A percentile compares a stretch with the other conserved stretches of the same genome.
phyloP scores from a whole-genome alignment of 129 eudicot genomes.

The Flaveria ramosissima region DNA sequence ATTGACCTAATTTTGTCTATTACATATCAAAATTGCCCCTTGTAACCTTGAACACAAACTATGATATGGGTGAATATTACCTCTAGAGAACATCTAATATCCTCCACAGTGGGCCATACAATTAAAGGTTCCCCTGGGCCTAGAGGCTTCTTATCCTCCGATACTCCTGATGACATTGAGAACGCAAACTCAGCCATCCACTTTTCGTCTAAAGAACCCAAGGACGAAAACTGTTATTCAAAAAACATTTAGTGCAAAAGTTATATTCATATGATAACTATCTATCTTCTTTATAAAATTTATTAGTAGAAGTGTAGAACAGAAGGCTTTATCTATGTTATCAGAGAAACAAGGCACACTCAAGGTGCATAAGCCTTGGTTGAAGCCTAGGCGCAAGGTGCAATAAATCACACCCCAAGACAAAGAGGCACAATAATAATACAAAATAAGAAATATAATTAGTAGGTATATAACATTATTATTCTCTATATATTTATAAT shows the following conservation, averaged over 20 bases:
- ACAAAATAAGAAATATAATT: no score
- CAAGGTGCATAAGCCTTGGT: no score
- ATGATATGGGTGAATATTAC: constrained; percentile 39
- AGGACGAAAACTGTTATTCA: constrained; percentile 73
- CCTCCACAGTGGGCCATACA: constrained; percentile 95
- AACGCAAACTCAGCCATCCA: constrained; percentile 91
- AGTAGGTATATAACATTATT: no score
- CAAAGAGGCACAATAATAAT: no score
- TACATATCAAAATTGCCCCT: background rate
- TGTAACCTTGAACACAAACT: background rate
- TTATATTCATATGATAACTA: background rate
- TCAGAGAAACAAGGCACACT: no score
- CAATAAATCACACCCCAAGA: no score
- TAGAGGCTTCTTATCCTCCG: constrained; percentile 78
- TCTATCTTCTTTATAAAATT: background rate
- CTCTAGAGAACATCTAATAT: constrained; percentile 96
- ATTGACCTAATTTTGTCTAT: background rate
- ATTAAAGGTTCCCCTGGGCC: constrained; percentile 87
- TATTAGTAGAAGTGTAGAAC: no score
- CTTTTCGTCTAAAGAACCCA: constrained; percentile 98
- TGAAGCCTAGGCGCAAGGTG: no score
- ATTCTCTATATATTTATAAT: no score
- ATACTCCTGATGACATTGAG: constrained; percentile 84
- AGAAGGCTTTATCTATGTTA: no score
- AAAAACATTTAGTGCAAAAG: constrained; percentile 21